Base-by-base conservation (phyloP, 345 rosid species). In the Eutrema japonicum region DNA sequence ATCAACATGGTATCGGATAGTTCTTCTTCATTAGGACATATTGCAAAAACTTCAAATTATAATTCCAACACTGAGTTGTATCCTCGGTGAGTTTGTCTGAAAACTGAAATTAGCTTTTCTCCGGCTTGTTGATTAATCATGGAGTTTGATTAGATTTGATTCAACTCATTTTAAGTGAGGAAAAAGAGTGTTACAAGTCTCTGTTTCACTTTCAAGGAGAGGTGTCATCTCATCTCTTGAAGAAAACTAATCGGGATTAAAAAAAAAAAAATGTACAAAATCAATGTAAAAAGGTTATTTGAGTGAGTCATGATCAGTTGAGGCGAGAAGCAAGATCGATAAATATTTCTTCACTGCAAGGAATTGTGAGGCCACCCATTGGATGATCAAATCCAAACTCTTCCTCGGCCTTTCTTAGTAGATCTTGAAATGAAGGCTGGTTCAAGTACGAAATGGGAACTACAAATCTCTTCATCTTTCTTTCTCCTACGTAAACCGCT, bases 341-440 rank as follows among this genome's bases (percentile, higher is more conserved):
- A 46, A 81, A 82, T 13, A 50, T 18, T 12, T 81, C 78, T 83
- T 85, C 82, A 51, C 57, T 66, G 69, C 82, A 83, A 35, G 85
- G 85, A 46, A 81, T 77, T 11, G 82, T 83, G 36, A 83, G 78
- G 46, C 82, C 81, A 33, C 82, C 86, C 83, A 73, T 74, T 35
- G 80, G 80, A 58, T 75, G 78, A 67, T 67, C 70, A 77, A 65
- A 85, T 48, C 81, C 80, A 53, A 76, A 82, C 40, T 84, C 80
- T 70, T 84, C 80, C 70, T 85, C 83, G 14, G 80, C 79, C 36
- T 74, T 56, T 26, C 76, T 61, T 35, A 74, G 18, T 70, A 81
- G 27, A 30, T 46, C 64, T 41, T 80, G 84, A 66, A 86, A 84
- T 14, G 84, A 74, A 76, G 79, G 83, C 9, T 76, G 63, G 49